These are phyloP conservation scores for Pseudocercospora fijiensis DNA, from an alignment of 2,329 filamentous ascomycete species.

Conservation along the genomic window DNA sequence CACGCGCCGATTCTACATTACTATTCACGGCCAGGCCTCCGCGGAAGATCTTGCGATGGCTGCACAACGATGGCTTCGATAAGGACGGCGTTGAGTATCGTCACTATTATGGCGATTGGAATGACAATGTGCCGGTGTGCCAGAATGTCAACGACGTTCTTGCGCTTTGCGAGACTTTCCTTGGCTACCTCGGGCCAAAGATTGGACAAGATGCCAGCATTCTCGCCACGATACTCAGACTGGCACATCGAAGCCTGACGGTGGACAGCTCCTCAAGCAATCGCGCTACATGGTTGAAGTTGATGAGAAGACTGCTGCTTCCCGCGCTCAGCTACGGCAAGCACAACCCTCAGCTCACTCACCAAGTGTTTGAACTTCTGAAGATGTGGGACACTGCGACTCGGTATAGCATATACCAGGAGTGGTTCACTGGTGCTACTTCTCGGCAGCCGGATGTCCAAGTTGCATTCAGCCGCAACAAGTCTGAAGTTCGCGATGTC, in stretches of 20 bases:
- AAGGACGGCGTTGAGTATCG: slow-evolving; percentile 72
- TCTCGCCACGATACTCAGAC: slow-evolving; percentile 77
- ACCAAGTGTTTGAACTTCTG: slow-evolving; percentile 82
- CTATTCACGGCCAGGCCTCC: slow-evolving; percentile 52
- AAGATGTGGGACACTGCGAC: slow-evolving; percentile 72
- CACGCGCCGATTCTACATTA: slow-evolving; percentile 67
- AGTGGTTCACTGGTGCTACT: slow-evolving; percentile 78
- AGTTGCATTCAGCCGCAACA: slow-evolving; percentile 72
- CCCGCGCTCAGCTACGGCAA: slow-evolving; percentile 85
- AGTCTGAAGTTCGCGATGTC: slow-evolving; percentile 75
- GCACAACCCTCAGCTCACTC: slow-evolving; percentile 77
- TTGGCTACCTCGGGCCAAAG: slow-evolving; percentile 83
- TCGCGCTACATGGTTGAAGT: slow-evolving; percentile 73
- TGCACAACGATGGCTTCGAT: slow-evolving; percentile 74
- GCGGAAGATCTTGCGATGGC: slow-evolving; percentile 77
- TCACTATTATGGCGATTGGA: slow-evolving; percentile 98
- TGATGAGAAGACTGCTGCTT: slow-evolving; percentile 80
- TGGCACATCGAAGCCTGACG: slow-evolving; percentile 72
- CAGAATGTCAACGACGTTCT: slow-evolving; percentile 90
- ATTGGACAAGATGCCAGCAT: slow-evolving; percentile 81
- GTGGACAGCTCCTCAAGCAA: slow-evolving; percentile 71
- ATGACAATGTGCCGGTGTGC: slow-evolving; percentile 87
- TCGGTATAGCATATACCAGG: slow-evolving; percentile 85
- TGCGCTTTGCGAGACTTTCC: slow-evolving; percentile 75
- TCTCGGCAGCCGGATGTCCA: slow-evolving; percentile 76